These are phyloP conservation scores for Mortierella sp. DNA, from an alignment of 371 early-diverging fungal genomes.

Conservation along the genomic window DNA sequence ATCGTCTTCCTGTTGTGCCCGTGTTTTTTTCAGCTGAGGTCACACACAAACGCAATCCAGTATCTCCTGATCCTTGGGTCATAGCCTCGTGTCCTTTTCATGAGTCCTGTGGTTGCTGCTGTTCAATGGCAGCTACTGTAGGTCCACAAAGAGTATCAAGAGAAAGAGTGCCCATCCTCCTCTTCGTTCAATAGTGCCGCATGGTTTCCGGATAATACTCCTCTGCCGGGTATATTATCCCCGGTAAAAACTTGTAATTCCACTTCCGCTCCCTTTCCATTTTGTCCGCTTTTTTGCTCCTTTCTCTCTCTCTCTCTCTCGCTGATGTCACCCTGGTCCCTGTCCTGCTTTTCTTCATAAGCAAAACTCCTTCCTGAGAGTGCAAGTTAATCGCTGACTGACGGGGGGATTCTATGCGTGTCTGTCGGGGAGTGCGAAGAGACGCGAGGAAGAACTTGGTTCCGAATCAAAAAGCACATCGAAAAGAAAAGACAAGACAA, in stretches of 20 bases:
- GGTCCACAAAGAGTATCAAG: no score
- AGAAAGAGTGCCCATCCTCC: background rate
- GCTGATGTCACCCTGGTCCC: background rate
- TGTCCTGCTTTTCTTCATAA: no score
- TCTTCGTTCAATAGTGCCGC: background rate
- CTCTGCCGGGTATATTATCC: slow-evolving; percentile 1
- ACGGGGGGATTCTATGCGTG: no score
- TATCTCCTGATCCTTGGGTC: background rate
- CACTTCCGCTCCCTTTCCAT: background rate
- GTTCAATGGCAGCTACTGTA: background rate
- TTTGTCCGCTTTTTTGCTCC: background rate
- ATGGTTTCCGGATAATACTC: slow-evolving; percentile 8
- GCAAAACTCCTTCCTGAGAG: no score
- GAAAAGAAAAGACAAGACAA: background rate
- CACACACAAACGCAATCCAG: background rate
- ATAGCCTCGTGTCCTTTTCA: no score
- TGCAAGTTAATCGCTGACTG: background rate
- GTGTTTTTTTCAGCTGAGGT: background rate
- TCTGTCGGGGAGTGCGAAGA: background rate
- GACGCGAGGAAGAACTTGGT: background rate
- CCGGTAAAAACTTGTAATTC: background rate
- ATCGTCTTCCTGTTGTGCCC: background rate
- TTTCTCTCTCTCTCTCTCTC: background rate
- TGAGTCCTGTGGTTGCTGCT: background rate
- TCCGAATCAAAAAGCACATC: background rate